These are phyloP conservation scores for Plasmodium gonderi DNA, from an alignment of 169 alveolate genomes.

Conservation along the genomic window DNA sequence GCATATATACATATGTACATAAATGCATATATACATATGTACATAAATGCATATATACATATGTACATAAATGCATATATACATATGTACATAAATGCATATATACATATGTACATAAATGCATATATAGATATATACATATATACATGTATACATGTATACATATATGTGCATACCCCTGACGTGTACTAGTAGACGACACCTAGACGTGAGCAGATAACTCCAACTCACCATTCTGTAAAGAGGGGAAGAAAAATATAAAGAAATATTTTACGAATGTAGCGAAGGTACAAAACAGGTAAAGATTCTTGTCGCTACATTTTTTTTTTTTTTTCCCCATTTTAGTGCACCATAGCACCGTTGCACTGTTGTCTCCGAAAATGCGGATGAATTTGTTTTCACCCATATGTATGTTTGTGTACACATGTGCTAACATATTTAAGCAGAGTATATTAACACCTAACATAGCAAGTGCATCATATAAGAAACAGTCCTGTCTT, in stretches of 20 bases:
- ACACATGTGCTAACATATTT: neutral
- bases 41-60: neutral
- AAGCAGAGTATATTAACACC: neutral
- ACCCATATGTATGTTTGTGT: neutral
- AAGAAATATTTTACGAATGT: no score
- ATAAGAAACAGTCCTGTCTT: neutral
- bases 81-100: neutral
- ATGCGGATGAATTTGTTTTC: neutral
- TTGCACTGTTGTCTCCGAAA: neutral
- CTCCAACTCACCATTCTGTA: no score
- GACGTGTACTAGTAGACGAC: no score
- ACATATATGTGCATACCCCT: neutral
- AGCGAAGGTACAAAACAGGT: no score
- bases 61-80: neutral
- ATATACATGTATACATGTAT: neutral
- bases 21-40: neutral
- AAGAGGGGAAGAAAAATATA: no score
- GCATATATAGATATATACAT: neutral
- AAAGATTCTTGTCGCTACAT: neutral
- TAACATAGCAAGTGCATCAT: neutral
- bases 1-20: neutral
- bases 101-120: neutral
- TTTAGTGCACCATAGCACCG: neutral
- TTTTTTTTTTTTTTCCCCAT: neutral
- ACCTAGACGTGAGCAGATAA: no score